Evolutionary conservation across 176 grass and related monocot genomes (phyloP).

Genomic region (bread wheat (Triticum aestivum)): IWGSC_CS_RefSeq_v2.1 NC_057810.1:722861767-722862266

Average conservation of each 20-base stretch:
- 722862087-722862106: slow-evolving; percentile 37
- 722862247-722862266: slow-evolving; percentile 17
- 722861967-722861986: slow-evolving; percentile 58
- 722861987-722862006: slow-evolving; percentile 54
- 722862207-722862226: slow-evolving; percentile 60
- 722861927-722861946: slow-evolving; percentile 49
- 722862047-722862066: slow-evolving; percentile 51
- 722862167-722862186: slow-evolving; percentile 37
- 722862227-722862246: slow-evolving; percentile 58
- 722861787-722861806: not conserved
- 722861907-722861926: slow-evolving; percentile 31
- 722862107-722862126: not conserved
- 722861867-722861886: slow-evolving; percentile 50
- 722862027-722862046: slow-evolving; percentile 52
- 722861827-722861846: slow-evolving; percentile 49
- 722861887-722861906: slow-evolving; percentile 47
- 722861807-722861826: slow-evolving; percentile 52
- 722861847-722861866: slow-evolving; percentile 35
- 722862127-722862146: slow-evolving; percentile 39
- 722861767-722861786: slow-evolving; percentile 32
- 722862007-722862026: slow-evolving; percentile 49
- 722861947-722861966: slow-evolving; percentile 37
- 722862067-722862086: slow-evolving; percentile 66
- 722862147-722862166: slow-evolving; percentile 38
- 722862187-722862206: slow-evolving; percentile 44